Evolutionary conservation across 257 asterid species (phyloP), one percentile per base, ranked within the genome.

Genomic region (Ehretia macrophylla): DNA sequence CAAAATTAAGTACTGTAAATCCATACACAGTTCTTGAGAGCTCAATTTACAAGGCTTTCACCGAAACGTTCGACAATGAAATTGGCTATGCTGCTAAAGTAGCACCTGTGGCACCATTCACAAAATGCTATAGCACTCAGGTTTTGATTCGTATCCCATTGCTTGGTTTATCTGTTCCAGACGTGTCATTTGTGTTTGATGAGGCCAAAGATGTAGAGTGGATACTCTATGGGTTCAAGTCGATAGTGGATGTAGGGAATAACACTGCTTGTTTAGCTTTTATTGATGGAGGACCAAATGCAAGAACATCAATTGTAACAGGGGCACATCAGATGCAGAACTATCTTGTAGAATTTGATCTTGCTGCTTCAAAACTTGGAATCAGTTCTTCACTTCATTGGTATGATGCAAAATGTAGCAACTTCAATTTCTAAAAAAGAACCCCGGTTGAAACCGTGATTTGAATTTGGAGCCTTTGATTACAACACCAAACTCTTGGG

Each of bases 271-370:
- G 66, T 45, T 60, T 69, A 40, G 70, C 40, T 0, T 40, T 69
- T 57, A 44, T 69, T 5, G 70, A 65, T 56, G 27, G 21, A 50
- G 70, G 68, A 12, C 40, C 39, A 17, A 10, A 42, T 12, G 4
- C n/a, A 14, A 19, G 1, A 16, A 38, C 70, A 16, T 56, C 70
- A 0, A 69, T 69, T 69, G 66, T 63, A 9, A 69, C 63, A 3
- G 70, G 75, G 44, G 70, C 65, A 0, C 35, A 69, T 63, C 66
- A 69, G 42, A 14, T 63, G 63, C 32, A 57, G 64, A 42, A 63
- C 50, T 50, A 60, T 13, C 13, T 69, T 0, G 17, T 69, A 13
- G 10, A 62, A 45, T 51, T 69, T 44, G 75, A 69, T 27, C 38
- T 63, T 17, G 48, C 46, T 17, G 1, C 16, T 5, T 63, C 59